Evolutionary conservation across 345 rosid genomes (phyloP), one percentile per base, ranked within the genome.

Genomic region (Lumnitzera racemosa): DNA sequence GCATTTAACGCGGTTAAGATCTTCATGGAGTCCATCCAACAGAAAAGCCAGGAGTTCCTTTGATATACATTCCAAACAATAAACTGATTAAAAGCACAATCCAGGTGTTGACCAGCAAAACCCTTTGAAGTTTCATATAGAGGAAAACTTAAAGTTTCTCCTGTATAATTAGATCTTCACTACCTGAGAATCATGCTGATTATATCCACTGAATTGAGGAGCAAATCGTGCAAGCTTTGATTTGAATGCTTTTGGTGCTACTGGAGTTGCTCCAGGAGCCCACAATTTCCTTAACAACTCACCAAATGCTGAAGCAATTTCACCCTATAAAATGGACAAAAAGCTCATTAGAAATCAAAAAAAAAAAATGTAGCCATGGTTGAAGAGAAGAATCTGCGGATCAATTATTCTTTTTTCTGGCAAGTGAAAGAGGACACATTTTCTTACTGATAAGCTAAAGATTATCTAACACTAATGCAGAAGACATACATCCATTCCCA

Each of bases 131-230:
- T 36, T 36, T 36, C 43, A 36, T 36, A 7, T 36, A 36, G 7
- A 36, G 43, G 2, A 36, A 36, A 9, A 36, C 43, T 36, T 9
- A 36, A 50, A 59, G 47, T 69, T 56, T 55, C 47, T 64, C 54
- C 41, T 61, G 48, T 56, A 31, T 66, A 65, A 71, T 72, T 11
- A 70, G 58, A 57, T 71, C 68, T 58, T 72, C 86, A 64, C 43
- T 47, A 94, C 99, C 88, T 94, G 99, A 70, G 99, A 94, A 88
- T 90, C 99, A 79, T 94, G 99, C 83, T 94, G 99, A 81, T 88
- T 94, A 73, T 74, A 94, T 69, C 97, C 96, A 79, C 79, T 84
- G 70, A 94, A 94, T 64, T 90, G 99, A 75, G 92, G 85, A 71
- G 99, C 96, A 76, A 94, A 94, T 25, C 86, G 89, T 76, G 95